Evolutionary conservation across 2,329 filamentous ascomycete species (phyloP).

Genomic region (Akanthomyces uredinophilus): DNA sequence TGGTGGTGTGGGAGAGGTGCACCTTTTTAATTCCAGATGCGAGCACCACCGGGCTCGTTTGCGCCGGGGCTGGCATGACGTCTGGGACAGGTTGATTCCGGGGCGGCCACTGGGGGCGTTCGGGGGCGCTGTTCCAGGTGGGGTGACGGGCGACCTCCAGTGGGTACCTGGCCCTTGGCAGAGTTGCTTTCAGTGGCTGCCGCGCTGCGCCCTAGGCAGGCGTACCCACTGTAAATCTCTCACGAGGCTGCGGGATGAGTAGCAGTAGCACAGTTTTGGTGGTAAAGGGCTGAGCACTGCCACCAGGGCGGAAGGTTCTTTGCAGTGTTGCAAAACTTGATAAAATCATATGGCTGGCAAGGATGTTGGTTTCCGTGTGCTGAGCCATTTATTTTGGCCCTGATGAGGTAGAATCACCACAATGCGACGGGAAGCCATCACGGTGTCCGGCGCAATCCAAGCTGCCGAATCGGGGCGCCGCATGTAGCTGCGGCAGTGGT

Average conservation of each 20-base stretch:
- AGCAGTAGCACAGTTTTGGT: no score
- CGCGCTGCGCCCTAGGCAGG: background rate
- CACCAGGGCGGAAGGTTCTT: background rate
- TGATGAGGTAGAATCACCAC: no score
- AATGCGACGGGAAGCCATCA: background rate
- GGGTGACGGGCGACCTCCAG: background rate
- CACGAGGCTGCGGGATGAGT: background rate
- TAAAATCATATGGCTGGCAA: no score
- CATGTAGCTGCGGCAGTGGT: background rate
- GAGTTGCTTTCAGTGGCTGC: background rate
- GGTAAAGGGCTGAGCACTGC: background rate
- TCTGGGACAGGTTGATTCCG: background rate
- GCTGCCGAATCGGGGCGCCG: conserved; percentile 1
- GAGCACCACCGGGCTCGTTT: no score
- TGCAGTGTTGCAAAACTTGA: no score
- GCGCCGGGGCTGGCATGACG: background rate
- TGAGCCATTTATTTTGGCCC: no score
- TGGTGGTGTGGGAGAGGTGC: background rate
- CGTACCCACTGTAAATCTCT: background rate
- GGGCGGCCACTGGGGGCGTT: background rate
- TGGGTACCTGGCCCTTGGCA: no score
- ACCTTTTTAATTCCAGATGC: background rate
- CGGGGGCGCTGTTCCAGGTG: background rate
- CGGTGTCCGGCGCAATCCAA: background rate
- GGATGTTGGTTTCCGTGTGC: background rate